These are phyloP conservation scores for Trichosporon coremiiforme DNA, from an alignment of 1,284 basidiomycete species.

Conservation along the genomic window DNA sequence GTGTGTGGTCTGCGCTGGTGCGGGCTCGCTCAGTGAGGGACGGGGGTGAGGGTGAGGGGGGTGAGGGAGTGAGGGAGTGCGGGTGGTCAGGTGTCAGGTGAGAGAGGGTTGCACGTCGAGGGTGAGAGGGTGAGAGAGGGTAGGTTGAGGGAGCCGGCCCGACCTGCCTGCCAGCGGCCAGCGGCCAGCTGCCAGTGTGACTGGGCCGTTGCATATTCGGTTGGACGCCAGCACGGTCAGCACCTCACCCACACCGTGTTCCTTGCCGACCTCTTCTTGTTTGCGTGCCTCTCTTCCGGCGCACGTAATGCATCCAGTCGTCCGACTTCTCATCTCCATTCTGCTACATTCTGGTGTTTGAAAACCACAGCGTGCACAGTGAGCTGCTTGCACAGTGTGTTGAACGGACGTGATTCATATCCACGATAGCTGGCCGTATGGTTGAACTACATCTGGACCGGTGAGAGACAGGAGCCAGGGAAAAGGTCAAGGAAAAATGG, in stretches of 20 bases:
- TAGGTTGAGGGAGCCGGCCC: background rate
- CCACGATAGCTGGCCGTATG: too few species aligned
- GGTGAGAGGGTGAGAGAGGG: background rate
- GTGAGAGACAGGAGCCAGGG: background rate
- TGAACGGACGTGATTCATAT: too few species aligned
- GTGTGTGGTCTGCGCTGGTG: background rate
- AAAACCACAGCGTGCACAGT: too few species aligned
- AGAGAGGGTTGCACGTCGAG: background rate
- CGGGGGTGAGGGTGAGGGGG: background rate
- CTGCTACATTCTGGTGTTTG: too few species aligned
- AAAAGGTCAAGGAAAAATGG: background rate
- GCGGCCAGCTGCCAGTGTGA: too few species aligned
- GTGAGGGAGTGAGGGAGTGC: background rate
- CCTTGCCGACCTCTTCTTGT: too few species aligned
- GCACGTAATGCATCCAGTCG: background rate
- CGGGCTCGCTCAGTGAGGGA: too few species aligned
- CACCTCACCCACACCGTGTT: too few species aligned
- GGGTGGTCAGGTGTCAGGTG: conserved; percentile 12
- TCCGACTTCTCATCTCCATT: too few species aligned
- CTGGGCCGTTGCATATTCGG: too few species aligned
- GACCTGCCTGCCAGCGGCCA: too few species aligned
- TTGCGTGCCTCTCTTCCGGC: background rate
- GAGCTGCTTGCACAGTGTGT: too few species aligned
- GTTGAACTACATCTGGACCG: background rate
- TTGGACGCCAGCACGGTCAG: background rate